Percentiles rank a stretch among this genome's conserved stretches.
phyloP scores from a whole-genome alignment of 495 filamentous ascomycete species.

The Lasiosphaeria miniovina region DNA sequence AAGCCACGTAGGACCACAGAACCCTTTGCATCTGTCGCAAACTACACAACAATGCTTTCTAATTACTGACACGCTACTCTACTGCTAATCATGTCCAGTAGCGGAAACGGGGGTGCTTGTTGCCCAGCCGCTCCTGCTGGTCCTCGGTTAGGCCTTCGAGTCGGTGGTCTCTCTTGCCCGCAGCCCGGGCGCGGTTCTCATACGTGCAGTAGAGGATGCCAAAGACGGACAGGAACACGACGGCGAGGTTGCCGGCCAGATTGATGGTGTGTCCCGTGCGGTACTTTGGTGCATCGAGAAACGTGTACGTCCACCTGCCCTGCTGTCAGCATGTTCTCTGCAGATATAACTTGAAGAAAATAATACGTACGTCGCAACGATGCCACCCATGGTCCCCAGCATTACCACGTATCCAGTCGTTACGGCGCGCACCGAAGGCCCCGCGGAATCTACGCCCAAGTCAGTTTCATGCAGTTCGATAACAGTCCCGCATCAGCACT shows the following conservation, averaged over 20 bases:
- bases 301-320: conserved; percentile 52
- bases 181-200: conserved; percentile 51
- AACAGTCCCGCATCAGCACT: conserved; percentile 6
- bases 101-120: conserved; percentile 52
- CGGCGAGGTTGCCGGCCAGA: conserved; percentile 45
- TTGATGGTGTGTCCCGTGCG: conserved; percentile 59
- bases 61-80: too few species aligned
- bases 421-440: conserved; percentile 55
- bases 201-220: conserved; percentile 51
- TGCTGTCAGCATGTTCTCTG: conserved; percentile 1
- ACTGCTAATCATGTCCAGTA: conserved; percentile 35
- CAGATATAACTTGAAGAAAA: background rate
- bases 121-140: conserved; percentile 48
- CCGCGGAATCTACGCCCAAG: conserved; percentile 39
- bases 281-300: conserved; percentile 48
- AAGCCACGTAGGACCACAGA: background rate
- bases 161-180: conserved; percentile 50
- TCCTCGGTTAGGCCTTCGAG: conserved; percentile 49
- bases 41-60: too few species aligned
- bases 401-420: conserved; percentile 52
- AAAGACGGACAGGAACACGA: conserved; percentile 39
- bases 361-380: conserved; percentile 47
- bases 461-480: too few species aligned
- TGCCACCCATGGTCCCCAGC: conserved; percentile 54
- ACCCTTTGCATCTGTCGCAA: background rate